A percentile compares a stretch with the other conserved stretches of the same genome.
phyloP scores from a whole-genome alignment of 305 asterid species.

The Vinca major region DNA sequence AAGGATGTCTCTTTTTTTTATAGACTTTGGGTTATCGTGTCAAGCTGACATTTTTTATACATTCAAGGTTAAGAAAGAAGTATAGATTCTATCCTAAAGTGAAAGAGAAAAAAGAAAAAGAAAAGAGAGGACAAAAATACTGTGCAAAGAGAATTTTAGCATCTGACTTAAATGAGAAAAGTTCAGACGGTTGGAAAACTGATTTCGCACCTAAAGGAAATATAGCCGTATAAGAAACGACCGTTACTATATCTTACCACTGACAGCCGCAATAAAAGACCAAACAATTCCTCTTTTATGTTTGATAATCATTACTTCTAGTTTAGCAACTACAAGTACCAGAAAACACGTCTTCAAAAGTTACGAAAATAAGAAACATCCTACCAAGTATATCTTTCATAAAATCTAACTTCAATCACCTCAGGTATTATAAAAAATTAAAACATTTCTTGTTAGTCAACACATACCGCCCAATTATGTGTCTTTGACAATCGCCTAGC shows the following conservation, averaged over 20 bases:
- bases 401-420: neutral
- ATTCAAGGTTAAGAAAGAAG: too few species aligned
- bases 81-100: too few species aligned
- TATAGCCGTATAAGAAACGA: neutral
- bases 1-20: too few species aligned
- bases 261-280: neutral
- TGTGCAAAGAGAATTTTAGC: neutral
- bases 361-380: neutral
- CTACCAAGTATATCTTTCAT: neutral
- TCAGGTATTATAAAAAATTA: neutral
- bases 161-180: neutral
- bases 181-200: neutral
- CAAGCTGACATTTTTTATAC: too few species aligned
- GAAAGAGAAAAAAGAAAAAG: neutral
- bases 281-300: neutral
- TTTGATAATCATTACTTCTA: neutral
- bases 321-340: neutral
- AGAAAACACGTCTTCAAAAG: neutral
- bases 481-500: slow-evolving; percentile 89
- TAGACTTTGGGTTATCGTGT: too few species aligned
- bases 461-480: slow-evolving; percentile 94
- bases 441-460: neutral
- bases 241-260: neutral
- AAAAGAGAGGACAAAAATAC: neutral
- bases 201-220: neutral